Evolutionary conservation across 495 filamentous ascomycete species (phyloP).

Genomic region (Penicillium tannophilum): DNA sequence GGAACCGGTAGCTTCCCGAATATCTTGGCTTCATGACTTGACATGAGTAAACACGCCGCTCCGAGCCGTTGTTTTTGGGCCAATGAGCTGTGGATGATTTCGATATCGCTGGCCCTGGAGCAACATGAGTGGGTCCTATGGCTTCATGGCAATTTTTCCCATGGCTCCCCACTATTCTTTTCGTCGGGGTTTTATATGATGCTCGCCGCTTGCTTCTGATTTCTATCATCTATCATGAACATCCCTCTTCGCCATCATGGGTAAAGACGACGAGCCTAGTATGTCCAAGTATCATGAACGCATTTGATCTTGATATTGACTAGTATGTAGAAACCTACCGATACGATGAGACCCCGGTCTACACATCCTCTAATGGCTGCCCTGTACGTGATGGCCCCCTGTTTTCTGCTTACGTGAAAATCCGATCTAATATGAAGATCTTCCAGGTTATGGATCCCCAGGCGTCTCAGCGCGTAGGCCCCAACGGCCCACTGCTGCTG

Average conservation of each 20-base stretch:
- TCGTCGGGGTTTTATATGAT: slow-evolving; percentile 5
- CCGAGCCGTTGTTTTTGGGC: neutral
- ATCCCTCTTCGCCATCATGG: slow-evolving; percentile 28
- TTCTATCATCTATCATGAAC: neutral
- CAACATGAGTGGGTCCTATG: slow-evolving; percentile 15
- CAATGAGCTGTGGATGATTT: slow-evolving; percentile 6
- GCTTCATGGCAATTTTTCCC: slow-evolving; percentile 13
- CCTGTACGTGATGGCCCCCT: slow-evolving; percentile 25
- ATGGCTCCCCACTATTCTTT: slow-evolving; percentile 6
- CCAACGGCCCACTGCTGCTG: slow-evolving; percentile 63
- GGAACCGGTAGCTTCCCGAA: neutral
- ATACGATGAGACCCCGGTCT: slow-evolving; percentile 57
- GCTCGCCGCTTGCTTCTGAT: slow-evolving; percentile 3
- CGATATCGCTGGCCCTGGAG: slow-evolving; percentile 2
- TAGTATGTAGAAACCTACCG: slow-evolving; percentile 43
- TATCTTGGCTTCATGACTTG: neutral
- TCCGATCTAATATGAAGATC: slow-evolving; percentile 14
- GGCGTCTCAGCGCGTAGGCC: slow-evolving; percentile 59
- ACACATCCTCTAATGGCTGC: slow-evolving; percentile 46
- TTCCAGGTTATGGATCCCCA: slow-evolving; percentile 56
- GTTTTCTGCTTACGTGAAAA: neutral
- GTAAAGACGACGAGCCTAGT: slow-evolving; percentile 41
- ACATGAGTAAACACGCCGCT: neutral
- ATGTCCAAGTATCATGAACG: slow-evolving; percentile 8
- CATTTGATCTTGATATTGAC: neutral